Conservation (phyloP, 2,329 filamentous ascomycete genomes). For the Xylariaceae sp. region DNA sequence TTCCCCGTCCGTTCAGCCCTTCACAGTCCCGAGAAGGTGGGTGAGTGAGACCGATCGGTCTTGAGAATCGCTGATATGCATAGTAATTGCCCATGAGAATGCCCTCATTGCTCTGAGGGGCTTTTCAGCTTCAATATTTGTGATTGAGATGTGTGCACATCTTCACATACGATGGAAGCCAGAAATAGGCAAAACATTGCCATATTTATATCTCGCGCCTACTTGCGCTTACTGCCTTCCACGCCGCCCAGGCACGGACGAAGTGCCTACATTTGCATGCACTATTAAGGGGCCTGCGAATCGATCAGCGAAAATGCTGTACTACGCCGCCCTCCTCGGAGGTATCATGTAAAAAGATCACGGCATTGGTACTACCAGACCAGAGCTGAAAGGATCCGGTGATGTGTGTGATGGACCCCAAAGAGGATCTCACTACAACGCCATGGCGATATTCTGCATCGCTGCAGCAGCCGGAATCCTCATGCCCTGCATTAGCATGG, state of each 20-base stretch:
- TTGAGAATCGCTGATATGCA: not conserved
- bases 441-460: slow-evolving; percentile 7
- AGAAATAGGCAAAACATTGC: not conserved
- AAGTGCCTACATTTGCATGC: not conserved
- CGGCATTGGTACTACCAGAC: not conserved
- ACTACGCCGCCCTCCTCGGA: not conserved
- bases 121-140: not conserved
- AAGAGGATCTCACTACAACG: slow-evolving; percentile 1
- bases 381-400: not conserved
- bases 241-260: not conserved
- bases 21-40: not conserved
- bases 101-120: not conserved
- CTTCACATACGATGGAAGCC: not conserved
- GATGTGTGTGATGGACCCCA: slow-evolving; percentile 15
- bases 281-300: slow-evolving; percentile 11
- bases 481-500: not conserved
- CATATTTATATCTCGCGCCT: not conserved
- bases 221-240: not conserved
- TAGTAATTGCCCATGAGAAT: not conserved
- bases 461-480: slow-evolving; percentile 13
- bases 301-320: slow-evolving; percentile 13
- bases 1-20: not conserved
- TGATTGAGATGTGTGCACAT: not conserved
- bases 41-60: not conserved
- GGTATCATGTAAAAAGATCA: not conserved